Percentiles rank a stretch among this genome's conserved stretches.
These are phyloP conservation scores for Chalciporus piperatus DNA, from an alignment of 768 basidiomycete genomes.

Conservation along the genomic window DNA sequence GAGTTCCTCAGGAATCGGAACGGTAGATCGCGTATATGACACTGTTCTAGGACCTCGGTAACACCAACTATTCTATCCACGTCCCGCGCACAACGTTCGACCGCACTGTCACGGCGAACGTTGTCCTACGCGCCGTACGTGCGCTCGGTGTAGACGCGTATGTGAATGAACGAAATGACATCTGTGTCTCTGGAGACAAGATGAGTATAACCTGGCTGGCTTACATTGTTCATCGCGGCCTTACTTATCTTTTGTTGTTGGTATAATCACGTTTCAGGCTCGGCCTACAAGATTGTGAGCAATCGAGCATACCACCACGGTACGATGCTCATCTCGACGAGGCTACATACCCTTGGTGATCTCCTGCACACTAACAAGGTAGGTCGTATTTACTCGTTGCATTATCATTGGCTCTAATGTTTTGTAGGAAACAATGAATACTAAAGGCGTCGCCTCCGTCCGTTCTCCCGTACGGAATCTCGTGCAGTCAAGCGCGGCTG, in stretches of 20 bases:
- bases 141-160: slow-evolving; percentile 71
- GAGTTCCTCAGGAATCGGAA: not conserved
- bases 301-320: slow-evolving; percentile 95
- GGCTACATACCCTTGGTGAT: slow-evolving; percentile 67
- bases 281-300: slow-evolving; percentile 93
- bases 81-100: slow-evolving; percentile 80
- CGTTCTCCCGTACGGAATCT: slow-evolving; percentile 92
- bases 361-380: slow-evolving; percentile 69
- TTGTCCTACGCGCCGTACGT: slow-evolving; percentile 75
- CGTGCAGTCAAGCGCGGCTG: slow-evolving; percentile 43
- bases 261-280: slow-evolving; percentile 81
- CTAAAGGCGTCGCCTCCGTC: slow-evolving; percentile 86
- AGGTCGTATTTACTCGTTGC: slow-evolving; percentile 11
- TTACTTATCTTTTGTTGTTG: slow-evolving; percentile 3
- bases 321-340: slow-evolving; percentile 93
- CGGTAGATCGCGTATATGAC: not conserved
- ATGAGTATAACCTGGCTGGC: slow-evolving; percentile 52
- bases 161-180: slow-evolving; percentile 89
- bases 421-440: slow-evolving; percentile 71
- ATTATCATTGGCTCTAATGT: not conserved
- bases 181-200: slow-evolving; percentile 84
- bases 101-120: slow-evolving; percentile 68
- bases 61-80: slow-evolving; percentile 96
- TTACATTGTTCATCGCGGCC: not conserved
- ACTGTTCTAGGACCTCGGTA: slow-evolving; percentile 78